Evolutionary conservation across 495 filamentous ascomycete species (phyloP).

Genomic region (Echria macrotheca): DNA sequence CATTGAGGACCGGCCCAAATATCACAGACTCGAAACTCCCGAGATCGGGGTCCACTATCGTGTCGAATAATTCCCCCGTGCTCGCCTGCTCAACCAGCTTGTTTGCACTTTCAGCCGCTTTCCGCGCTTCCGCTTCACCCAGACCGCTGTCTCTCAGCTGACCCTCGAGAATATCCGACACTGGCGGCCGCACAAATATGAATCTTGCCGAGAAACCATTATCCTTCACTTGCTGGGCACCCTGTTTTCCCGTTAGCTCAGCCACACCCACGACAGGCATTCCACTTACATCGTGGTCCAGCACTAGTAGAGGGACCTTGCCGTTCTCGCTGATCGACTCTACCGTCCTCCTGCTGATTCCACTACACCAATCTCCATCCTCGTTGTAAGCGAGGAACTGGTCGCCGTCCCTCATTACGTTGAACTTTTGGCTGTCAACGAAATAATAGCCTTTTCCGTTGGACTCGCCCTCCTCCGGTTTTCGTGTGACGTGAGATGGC

Average conservation of each 20-base stretch:
- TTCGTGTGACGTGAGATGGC: constrained; percentile 38
- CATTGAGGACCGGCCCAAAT: constrained; percentile 13
- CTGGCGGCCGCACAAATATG: constrained; percentile 67
- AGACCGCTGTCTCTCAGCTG: constrained; percentile 54
- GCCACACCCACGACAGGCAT: not conserved
- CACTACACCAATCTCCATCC: constrained; percentile 36
- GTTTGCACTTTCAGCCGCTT: constrained; percentile 55
- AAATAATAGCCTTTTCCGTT: constrained; percentile 42
- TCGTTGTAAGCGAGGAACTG: constrained; percentile 45
- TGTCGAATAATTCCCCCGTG: constrained; percentile 57
- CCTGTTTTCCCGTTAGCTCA: constrained; percentile 36
- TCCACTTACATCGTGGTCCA: constrained; percentile 46
- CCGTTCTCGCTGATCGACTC: constrained; percentile 41
- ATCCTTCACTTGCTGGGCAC: constrained; percentile 68
- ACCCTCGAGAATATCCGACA: constrained; percentile 55
- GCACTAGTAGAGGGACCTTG: constrained; percentile 50
- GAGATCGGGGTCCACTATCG: constrained; percentile 59
- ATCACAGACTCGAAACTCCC: constrained; percentile 18
- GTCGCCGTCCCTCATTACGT: constrained; percentile 48
- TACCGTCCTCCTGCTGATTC: constrained; percentile 41
- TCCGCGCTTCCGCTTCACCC: constrained; percentile 56
- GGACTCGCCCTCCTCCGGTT: constrained; percentile 39
- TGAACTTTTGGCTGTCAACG: constrained; percentile 41
- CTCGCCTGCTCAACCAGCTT: constrained; percentile 61
- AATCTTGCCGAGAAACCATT: constrained; percentile 64